A percentile compares a stretch with the other conserved stretches of the same genome.
These are phyloP conservation scores for Obelidium mucronatum DNA, from an alignment of 192 early-diverging fungal species.

Conservation along the genomic window DNA sequence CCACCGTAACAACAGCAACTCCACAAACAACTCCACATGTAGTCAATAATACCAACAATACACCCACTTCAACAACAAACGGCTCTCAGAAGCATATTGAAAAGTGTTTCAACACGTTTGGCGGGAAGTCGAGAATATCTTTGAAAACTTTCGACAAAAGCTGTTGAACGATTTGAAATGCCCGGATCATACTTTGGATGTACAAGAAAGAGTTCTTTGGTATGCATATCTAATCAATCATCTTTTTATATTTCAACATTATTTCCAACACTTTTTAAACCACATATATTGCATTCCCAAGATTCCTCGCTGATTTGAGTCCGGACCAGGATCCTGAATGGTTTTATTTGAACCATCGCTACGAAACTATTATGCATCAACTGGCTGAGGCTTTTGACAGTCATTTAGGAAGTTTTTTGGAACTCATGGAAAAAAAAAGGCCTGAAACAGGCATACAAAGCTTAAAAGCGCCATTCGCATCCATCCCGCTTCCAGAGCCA, in stretches of 20 bases:
- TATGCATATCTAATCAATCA: too few relatives aligned
- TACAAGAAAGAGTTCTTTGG: constrained; percentile 88
- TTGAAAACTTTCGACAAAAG: constrained; percentile 72
- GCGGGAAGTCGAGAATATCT: constrained; percentile 87
- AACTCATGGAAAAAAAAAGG: not conserved
- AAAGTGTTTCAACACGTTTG: constrained; percentile 95
- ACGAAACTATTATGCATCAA: constrained; percentile 82
- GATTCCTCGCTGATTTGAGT: constrained; percentile 76
- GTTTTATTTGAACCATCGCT: constrained; percentile 88
- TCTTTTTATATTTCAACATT: constrained; percentile 34
- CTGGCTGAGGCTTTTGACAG: constrained; percentile 71
- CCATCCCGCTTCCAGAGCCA: constrained; percentile 24
- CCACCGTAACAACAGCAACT: not conserved
- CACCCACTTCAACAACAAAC: constrained; percentile 31
- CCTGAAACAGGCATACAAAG: not conserved
- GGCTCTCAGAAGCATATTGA: constrained; percentile 57
- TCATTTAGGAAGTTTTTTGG: constrained; percentile 28
- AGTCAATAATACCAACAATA: not conserved
- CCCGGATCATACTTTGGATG: constrained; percentile 79
- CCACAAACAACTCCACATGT: too few relatives aligned
- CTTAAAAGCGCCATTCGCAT: not conserved
- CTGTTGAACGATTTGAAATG: constrained; percentile 80
- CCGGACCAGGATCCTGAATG: constrained; percentile 87
- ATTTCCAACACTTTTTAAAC: not conserved
- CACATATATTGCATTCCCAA: constrained; percentile 35